Base-by-base conservation (phyloP, 352 stramenopile species). In the Aphanomyces cochlioides region DNA sequence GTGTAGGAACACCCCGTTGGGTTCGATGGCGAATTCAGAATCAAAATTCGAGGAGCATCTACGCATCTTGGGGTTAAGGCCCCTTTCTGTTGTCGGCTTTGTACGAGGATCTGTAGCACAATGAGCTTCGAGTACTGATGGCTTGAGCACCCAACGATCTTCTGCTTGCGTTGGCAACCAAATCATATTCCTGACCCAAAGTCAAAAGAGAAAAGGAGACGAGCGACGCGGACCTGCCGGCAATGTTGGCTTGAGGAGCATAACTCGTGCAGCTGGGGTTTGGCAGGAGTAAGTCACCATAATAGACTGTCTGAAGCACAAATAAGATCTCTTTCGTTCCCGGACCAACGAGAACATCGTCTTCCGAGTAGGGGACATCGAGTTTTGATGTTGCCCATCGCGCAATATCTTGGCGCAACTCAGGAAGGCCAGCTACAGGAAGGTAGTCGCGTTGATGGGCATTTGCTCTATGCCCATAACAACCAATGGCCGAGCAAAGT, bases 311-410 rank as follows among this genome's bases (percentile, higher is more conserved):
- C 72, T 96, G 88, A 21, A 96, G 75, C n/a, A 96, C 85, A 56
- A 93, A 96, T 4, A 96, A 72, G 10, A 96, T 75, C 69, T 96
- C 88, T 65, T 96, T 96, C 0, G 86, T 94, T n/a, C 88, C 88
- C n/a, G 88, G 88, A 5, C 88, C 88, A 3, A 96, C 82, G 36
- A 96, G 78, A 19, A 96, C 84, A 68, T 94, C 85, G 48, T 96
- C 85, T 21, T 77, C 75, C 4, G 81, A 84, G 77, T 89, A 93
- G 0, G 81, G 69, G 6, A 92, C 66, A 41, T 87, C 75, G 13
- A 94, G 66, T 13, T 75, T 77, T 63, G 80, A 69, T 0, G 83
- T 77, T 0, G 80, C 87, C 85, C 85, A 94, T 0, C 76, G 72
- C 7, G 88, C 85, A 77, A 96, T 93, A 67, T 93, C 86, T 12